Base-by-base conservation (phyloP, 305 asterid species). In the Coffea humblotiana region DNA sequence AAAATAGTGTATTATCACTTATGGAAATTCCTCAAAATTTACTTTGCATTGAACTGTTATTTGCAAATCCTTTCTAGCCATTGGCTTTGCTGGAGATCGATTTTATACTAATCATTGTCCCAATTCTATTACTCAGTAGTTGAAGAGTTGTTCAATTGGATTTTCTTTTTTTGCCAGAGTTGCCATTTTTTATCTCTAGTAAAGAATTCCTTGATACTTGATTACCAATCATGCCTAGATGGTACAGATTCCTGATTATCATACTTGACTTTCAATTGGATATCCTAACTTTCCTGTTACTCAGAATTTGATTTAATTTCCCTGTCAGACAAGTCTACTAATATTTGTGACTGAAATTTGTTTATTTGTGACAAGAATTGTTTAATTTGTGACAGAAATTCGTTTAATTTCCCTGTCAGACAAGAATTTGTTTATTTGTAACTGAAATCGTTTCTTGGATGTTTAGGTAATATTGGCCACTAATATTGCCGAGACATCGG, bases 401-500 rank as follows among this genome's bases (percentile, higher is more conserved):
- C 32, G 19, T 18, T 5, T 74, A 18, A 52, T 29, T 25, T 14
- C 32, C 29, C 40, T 29, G n/a, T 52, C 8, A 16, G 23, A 54
- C 56, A 16, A 49, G 18, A 27, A n/a, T 51, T 77, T 72, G 18
- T 9, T 52, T 76, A 6, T 45, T 52, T 77, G 52, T 54, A 76
- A 27, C 58, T n/a, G 43, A 79, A 52, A 35, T 37, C 51, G 10
- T 70, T 65, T 16, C 51, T 14, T 78, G 21, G 64, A 47, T 81
- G 80, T 84, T 71, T 84, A 94, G 99, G 94, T 96, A 49, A 92
- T 96, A 85, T 86, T 96, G 85, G 97, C 96, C 16, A 96, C 99
- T 77, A 96, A 96, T 88, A 94, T 96, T 87, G 99, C 99, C 72
- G 99, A 96, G 88, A 94, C 99, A 74, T 96, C 99, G 10, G 95